Evolutionary conservation across 306 rosid genomes (phyloP).

Genomic region (Casuarina equisetifolia): DNA sequence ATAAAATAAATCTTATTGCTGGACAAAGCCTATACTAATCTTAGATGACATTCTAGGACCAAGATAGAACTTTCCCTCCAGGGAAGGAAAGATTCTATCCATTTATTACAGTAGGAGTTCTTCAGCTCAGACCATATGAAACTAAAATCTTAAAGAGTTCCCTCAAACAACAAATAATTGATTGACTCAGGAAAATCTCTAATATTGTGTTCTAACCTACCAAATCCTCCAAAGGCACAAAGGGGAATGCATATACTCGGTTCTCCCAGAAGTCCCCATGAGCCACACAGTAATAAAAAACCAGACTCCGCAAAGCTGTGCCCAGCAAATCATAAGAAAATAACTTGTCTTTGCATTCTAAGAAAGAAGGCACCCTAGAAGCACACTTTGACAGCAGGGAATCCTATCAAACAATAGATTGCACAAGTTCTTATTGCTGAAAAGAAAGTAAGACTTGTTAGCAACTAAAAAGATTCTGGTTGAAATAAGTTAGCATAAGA

Average conservation of each 20-base stretch:
- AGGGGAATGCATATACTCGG: background rate
- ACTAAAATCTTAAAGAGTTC: background rate
- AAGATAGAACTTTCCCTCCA: background rate
- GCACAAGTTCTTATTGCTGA: background rate
- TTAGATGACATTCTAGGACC: background rate
- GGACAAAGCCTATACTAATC: background rate
- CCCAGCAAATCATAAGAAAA: background rate
- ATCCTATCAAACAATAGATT: background rate
- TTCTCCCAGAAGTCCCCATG: background rate
- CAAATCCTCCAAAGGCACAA: background rate
- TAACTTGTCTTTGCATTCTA: background rate
- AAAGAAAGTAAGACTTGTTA: background rate
- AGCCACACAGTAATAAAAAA: background rate
- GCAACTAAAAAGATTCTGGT: background rate
- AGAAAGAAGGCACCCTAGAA: background rate
- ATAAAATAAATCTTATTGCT: too few relatives aligned
- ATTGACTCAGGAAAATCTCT: background rate
- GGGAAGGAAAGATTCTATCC: background rate
- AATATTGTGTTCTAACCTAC: background rate
- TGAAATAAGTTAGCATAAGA: background rate
- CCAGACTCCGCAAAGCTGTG: background rate
- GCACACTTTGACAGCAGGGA: background rate
- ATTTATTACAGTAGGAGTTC: background rate
- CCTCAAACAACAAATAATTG: background rate
- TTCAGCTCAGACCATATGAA: background rate